Base-by-base conservation (phyloP, 2,329 filamentous ascomycete species). In the Colletotrichum liriopes region DNA sequence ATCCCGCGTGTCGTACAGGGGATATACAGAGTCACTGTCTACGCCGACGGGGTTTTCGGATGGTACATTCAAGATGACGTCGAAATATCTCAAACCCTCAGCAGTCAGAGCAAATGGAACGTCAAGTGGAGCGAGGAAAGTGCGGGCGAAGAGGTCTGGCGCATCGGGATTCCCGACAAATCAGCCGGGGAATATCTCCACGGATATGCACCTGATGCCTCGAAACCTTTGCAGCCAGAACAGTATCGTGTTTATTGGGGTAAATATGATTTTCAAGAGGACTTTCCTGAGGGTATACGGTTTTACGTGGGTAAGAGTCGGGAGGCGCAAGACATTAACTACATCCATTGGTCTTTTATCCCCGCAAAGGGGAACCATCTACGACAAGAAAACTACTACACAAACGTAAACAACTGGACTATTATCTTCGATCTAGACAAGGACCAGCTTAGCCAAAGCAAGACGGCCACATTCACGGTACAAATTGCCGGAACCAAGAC, bases 341-440 rank as follows among this genome's bases (percentile, higher is more conserved):
- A 91, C 67, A 87, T 92, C 5, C 91, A 92, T 77, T 92, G 90
- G 91, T 88, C 86, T 68, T 89, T 90, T 11, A 92, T 90, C 75
- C 89, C 90, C 1, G 87, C 88, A 7, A 81, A 87, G 37, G 87
- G 82, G 1, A 87, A 90, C 78, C 84, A 79, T 18, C 65, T 83
- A 4, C 82, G 87, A 0, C 79, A 82, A 1, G 80, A 84, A 55
- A 79, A 83, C 6, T 85, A 86, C 61, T 80, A 82, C 52, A 81
- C 84, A 26, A 84, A 84, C 73, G 84, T 90, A 35, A 90, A 89
- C 77, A 90, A 91, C 78, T 91, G 89, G 89, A 91, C 86, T 0
- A 81, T 91, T 37, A 76, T 84, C 0, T 91, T 90, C 71, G 83
- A 88, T 66, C 76, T 88, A 3, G 77, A 79, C 5, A 77, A 82